Evolutionary conservation across 441 rosid species (phyloP).

Genomic region (Biscutella auriculata): DNA sequence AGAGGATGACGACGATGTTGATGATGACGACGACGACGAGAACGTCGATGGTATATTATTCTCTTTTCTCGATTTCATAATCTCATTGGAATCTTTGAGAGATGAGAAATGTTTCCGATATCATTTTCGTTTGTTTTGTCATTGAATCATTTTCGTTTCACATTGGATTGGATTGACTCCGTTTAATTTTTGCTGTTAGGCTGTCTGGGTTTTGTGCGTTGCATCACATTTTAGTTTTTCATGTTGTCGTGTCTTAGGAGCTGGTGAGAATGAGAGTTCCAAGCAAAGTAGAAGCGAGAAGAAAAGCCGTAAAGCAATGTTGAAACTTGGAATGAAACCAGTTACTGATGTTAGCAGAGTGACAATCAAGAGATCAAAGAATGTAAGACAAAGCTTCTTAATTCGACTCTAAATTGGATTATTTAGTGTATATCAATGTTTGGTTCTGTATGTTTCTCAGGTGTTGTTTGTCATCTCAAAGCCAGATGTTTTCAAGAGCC

Average conservation of each 20-base stretch:
- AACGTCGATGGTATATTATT: constrained; percentile 2
- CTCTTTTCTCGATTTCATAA: not conserved
- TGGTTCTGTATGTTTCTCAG: constrained; percentile 10
- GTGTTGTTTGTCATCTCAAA: constrained; percentile 54
- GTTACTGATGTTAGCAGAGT: constrained; percentile 43
- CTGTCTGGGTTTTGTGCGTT: no score
- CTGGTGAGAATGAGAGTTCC: constrained; percentile 37
- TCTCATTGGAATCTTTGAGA: not conserved
- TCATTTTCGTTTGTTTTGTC: no score
- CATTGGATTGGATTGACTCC: no score
- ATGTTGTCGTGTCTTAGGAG: not conserved
- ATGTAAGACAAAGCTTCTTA: constrained; percentile 11
- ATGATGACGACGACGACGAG: constrained; percentile 16
- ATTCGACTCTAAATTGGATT: not conserved
- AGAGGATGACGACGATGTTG: constrained; percentile 20
- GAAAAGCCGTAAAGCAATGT: constrained; percentile 50
- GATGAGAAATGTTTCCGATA: not conserved
- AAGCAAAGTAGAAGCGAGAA: constrained; percentile 59
- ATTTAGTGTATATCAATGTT: not conserved
- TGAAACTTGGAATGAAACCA: constrained; percentile 47
- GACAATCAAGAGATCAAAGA: constrained; percentile 48
- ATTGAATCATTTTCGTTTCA: no score
- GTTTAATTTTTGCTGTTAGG: no score
- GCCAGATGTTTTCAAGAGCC: constrained; percentile 59
- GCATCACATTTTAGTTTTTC: no score